A percentile compares a stretch with the other conserved stretches of the same genome.
Conservation (phyloP, 208 protist genomes). For the Sergeia podlipaevii region DNA sequence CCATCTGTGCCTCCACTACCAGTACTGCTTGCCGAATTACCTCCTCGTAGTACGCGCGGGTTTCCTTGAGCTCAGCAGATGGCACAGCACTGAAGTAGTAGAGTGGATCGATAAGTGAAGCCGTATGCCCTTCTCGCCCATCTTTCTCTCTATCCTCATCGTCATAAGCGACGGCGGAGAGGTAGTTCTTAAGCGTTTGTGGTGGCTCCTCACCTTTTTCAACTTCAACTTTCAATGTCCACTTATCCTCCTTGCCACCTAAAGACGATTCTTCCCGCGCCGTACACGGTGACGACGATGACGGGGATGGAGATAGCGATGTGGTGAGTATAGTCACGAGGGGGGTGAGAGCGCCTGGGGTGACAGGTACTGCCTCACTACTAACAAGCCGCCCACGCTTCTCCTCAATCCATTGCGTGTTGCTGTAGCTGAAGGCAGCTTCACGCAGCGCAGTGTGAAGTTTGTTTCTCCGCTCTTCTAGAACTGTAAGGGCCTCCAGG, state of each 20-base stretch:
- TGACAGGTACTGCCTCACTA: conserved; percentile 42
- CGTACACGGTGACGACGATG: too few relatives aligned
- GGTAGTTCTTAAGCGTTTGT: neutral
- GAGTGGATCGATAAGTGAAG: conserved; percentile 18
- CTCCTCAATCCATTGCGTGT: conserved; percentile 46
- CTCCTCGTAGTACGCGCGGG: conserved; percentile 31
- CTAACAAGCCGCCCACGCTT: conserved; percentile 38
- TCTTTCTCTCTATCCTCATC: neutral
- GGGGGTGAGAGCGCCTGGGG: conserved; percentile 16
- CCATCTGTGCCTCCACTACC: conserved; percentile 42
- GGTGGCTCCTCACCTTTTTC: neutral
- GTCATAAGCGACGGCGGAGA: too few relatives aligned
- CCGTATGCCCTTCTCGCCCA: neutral
- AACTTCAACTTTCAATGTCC: neutral
- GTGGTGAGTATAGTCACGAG: conserved; percentile 9
- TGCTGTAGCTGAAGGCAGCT: conserved; percentile 44
- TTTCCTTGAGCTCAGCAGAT: conserved; percentile 35
- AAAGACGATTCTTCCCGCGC: too few relatives aligned
- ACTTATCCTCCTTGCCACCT: too few relatives aligned
- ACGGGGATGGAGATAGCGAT: too few relatives aligned
- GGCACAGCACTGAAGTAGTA: conserved; percentile 36
- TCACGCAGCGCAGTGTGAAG: conserved; percentile 51
- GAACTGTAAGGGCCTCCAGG: conserved; percentile 20
- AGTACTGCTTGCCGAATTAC: conserved; percentile 34
- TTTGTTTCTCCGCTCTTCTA: conserved; percentile 28